Conservation (phyloP, 208 protist species). For the Trypanosoma caninum region DNA sequence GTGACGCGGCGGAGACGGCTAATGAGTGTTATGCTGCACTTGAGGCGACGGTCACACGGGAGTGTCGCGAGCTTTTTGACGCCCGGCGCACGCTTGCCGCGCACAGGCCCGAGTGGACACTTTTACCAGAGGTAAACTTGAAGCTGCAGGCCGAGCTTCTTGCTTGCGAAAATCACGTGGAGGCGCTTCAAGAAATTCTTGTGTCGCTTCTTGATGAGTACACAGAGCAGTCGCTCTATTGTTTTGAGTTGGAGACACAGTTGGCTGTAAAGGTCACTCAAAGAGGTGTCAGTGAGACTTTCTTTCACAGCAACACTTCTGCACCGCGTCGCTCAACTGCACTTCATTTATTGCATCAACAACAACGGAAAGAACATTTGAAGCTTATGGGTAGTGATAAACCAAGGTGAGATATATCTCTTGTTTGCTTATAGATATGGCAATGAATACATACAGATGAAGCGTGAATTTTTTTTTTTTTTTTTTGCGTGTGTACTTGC, state of each 20-base stretch:
- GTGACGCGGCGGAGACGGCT: slow-evolving; percentile 20
- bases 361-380: neutral
- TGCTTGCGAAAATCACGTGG: slow-evolving; percentile 25
- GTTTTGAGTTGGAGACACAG: slow-evolving; percentile 23
- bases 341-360: slow-evolving; percentile 10
- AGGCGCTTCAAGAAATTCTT: slow-evolving; percentile 27
- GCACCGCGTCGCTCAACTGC: slow-evolving; percentile 13
- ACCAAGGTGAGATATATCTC: too few species aligned
- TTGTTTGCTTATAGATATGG: too few species aligned
- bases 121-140: slow-evolving; percentile 22
- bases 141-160: slow-evolving; percentile 20
- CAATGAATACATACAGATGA: neutral
- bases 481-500: slow-evolving; percentile 21
- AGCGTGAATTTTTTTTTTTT: slow-evolving; percentile 8
- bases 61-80: slow-evolving; percentile 28
- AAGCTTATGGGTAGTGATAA: neutral
- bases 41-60: slow-evolving; percentile 12
- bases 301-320: neutral
- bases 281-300: neutral
- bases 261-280: slow-evolving; percentile 2
- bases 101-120: slow-evolving; percentile 7
- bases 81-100: slow-evolving; percentile 3
- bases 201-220: slow-evolving; percentile 26
- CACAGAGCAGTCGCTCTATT: slow-evolving; percentile 22
- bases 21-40: slow-evolving; percentile 15